Conservation (phyloP, 2,329 filamentous ascomycete species). For the Aspergillus texensis region DNA sequence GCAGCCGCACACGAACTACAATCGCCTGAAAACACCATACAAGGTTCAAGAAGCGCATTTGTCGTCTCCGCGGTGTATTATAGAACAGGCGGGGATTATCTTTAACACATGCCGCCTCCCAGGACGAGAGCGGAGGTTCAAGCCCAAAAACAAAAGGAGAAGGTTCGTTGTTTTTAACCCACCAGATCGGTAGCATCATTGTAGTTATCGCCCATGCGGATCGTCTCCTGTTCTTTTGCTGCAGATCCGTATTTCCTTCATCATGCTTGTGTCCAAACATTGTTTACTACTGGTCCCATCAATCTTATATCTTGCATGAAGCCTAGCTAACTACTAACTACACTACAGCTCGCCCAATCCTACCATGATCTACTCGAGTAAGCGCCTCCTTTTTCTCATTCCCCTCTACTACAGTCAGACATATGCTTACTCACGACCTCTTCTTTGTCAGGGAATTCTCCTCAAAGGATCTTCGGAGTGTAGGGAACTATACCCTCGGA, state of each 20-base stretch:
- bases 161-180: slow-evolving; percentile 44
- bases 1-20: slow-evolving; percentile 17
- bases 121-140: slow-evolving; percentile 56
- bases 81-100: slow-evolving; percentile 29
- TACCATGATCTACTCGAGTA: slow-evolving; percentile 96
- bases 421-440: slow-evolving; percentile 1
- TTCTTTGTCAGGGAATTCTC: slow-evolving; percentile 76
- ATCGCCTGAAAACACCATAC: slow-evolving; percentile 16
- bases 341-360: slow-evolving; percentile 81
- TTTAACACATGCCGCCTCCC: slow-evolving; percentile 47
- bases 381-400: slow-evolving; percentile 38
- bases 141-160: slow-evolving; percentile 62
- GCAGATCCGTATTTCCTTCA: neutral
- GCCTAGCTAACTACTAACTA: slow-evolving; percentile 3
- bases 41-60: slow-evolving; percentile 23
- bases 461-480: slow-evolving; percentile 83
- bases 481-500: slow-evolving; percentile 93
- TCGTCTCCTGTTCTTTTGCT: neutral
- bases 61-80: slow-evolving; percentile 24
- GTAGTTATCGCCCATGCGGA: neutral
- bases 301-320: neutral
- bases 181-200: neutral
- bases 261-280: neutral
- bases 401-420: neutral
- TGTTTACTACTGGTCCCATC: neutral